Evolutionary conservation across 2,329 filamentous ascomycete genomes (phyloP), one percentile per base, ranked within the genome.

Genomic region (Truncatella angustata): DNA sequence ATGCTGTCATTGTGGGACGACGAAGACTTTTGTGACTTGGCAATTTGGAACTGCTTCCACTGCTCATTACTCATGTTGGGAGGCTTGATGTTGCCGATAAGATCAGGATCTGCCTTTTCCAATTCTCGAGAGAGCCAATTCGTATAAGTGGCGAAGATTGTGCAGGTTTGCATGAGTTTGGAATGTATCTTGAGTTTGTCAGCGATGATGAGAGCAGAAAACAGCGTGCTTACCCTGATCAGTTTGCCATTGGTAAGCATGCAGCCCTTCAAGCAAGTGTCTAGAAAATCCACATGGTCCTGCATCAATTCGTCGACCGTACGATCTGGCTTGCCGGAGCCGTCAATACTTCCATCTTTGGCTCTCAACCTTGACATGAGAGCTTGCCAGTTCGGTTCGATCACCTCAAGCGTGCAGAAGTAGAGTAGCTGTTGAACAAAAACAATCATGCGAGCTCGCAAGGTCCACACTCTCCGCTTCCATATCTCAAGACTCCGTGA

Each of bases 291-390:
- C 54, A 99, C 92, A 72, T 99, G 94, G 65, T 97, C 92, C 73
- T 97, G 91, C 94, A 99, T 99, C 65, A 99, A 74, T 73, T 97
- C 91, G 65, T 99, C 94, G 1, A 99, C 94, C 0, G 94, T 99
- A 34, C 91, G 73, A 36, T 67, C 66, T n/a, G 66, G 66, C 44
- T 66, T 67, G 46, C 64, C 66, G 7, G 67, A 66, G 6, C 72
- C 73, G 56, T 77, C 66, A 52, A 69, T 64, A 56, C 67, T 66
- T 11, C 76, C 73, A 51, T 83, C 80, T 55, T 79, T 80, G 9
- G 76, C 82, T 74, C 86, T 87, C 5, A 97, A 78, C 28, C 90
- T 81, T n/a, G 87, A 84, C 91, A 97, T 97, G 55, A 99, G 84
- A 44, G 86, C 88, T 59, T 91, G 85, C 94, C 94, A 99, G 69